Evolutionary conservation across 495 filamentous ascomycete genomes (phyloP).

Genomic region (Bathelium albidoporum): DNA sequence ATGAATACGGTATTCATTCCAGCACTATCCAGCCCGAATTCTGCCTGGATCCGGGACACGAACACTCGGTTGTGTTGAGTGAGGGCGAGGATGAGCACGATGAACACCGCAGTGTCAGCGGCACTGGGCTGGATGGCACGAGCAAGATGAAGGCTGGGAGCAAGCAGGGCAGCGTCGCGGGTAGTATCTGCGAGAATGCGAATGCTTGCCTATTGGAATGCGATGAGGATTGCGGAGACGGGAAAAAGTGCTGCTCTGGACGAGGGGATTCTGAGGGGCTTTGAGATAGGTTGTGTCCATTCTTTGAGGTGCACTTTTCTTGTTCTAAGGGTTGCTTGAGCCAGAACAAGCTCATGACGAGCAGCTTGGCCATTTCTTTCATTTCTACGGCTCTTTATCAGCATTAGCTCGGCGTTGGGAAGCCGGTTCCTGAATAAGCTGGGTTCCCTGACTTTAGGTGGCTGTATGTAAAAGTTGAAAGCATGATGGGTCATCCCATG

Average conservation of each 20-base stretch:
- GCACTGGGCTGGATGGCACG: conserved; percentile 20
- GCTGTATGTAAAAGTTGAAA: too few relatives aligned
- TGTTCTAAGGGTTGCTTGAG: too few relatives aligned
- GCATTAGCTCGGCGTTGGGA: too few relatives aligned
- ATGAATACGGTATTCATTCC: conserved; percentile 94
- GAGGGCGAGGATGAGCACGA: conserved; percentile 24
- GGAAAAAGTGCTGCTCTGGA: conserved; percentile 59
- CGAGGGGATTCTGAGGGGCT: neutral
- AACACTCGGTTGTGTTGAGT: conserved; percentile 25
- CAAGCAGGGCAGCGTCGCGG: conserved; percentile 28
- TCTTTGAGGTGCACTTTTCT: too few relatives aligned
- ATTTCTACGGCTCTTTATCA: too few relatives aligned
- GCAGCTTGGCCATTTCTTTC: too few relatives aligned
- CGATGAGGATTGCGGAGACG: conserved; percentile 64
- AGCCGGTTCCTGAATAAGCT: too few relatives aligned
- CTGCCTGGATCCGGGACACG: conserved; percentile 50
- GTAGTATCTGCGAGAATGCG: conserved; percentile 43
- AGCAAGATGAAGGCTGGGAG: conserved; percentile 23
- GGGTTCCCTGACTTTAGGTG: too few relatives aligned
- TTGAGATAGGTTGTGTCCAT: too few relatives aligned
- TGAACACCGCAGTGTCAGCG: too few relatives aligned
- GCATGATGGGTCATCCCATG: too few relatives aligned
- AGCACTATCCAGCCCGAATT: conserved; percentile 97
- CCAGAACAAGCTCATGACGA: too few relatives aligned
- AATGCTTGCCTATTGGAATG: conserved; percentile 75